These are phyloP conservation scores for Globisporangium takayamanum DNA, from an alignment of 352 stramenopile genomes.

Conservation along the genomic window DNA sequence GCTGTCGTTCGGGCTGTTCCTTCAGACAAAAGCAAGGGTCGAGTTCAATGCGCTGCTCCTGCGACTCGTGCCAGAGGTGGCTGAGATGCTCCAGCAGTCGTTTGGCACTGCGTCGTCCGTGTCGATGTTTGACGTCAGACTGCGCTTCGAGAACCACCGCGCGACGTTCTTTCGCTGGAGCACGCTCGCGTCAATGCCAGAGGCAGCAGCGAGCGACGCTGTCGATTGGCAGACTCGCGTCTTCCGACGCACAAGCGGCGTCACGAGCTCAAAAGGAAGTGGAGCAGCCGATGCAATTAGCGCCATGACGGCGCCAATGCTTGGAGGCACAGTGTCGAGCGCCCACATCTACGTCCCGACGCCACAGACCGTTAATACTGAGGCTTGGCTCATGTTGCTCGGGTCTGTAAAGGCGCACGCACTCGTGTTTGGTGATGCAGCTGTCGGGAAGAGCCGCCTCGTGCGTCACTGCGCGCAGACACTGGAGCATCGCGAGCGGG, in stretches of 20 bases:
- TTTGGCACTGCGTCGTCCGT: constrained; percentile 5
- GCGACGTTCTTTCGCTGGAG: constrained; percentile 26
- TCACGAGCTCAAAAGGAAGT: background rate
- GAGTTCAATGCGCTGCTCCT: constrained; percentile 24
- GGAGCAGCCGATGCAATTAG: background rate
- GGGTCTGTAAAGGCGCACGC: constrained; percentile 32
- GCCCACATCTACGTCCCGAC: constrained; percentile 49
- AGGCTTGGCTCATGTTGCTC: constrained; percentile 32
- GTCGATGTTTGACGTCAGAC: constrained; percentile 37
- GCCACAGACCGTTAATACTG: constrained; percentile 22
- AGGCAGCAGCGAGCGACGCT: constrained; percentile 8
- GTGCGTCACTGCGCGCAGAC: constrained; percentile 31
- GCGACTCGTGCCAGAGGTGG: constrained; percentile 24
- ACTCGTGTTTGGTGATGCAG: constrained; percentile 42
- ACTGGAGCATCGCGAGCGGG: constrained; percentile 24
- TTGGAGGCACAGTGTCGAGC: constrained; percentile 1
- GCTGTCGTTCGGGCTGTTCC: constrained; percentile 26
- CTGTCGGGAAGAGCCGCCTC: constrained; percentile 44
- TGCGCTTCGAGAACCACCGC: constrained; percentile 27
- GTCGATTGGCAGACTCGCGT: constrained; percentile 21
- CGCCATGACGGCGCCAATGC: background rate
- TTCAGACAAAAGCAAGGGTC: constrained; percentile 19
- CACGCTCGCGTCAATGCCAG: constrained; percentile 4
- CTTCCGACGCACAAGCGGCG: constrained; percentile 22
- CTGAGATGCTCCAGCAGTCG: constrained; percentile 15